Evolutionary conservation across 441 rosid genomes (phyloP).

Genomic region (Adansonia madagascariensis): DNA sequence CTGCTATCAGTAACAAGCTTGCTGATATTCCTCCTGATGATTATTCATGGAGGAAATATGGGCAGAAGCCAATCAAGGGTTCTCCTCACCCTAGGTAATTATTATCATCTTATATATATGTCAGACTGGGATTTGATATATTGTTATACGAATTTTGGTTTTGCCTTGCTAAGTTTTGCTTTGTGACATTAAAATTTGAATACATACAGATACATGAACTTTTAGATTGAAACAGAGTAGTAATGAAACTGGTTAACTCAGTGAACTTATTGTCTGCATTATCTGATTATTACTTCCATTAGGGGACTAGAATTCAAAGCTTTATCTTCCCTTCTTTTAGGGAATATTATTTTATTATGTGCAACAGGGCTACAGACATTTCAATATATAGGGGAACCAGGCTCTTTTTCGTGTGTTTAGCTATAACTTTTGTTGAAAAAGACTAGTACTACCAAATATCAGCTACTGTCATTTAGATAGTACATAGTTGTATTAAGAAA

Average conservation of each 20-base stretch:
- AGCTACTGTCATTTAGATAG: not conserved
- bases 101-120: not conserved
- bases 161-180: not conserved
- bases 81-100: conserved; percentile 83
- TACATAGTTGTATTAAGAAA: not conserved
- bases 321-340: too few species aligned
- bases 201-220: conserved; percentile 7
- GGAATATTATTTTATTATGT: not conserved
- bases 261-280: not conserved
- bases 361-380: not conserved
- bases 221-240: conserved; percentile 3
- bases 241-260: conserved; percentile 3
- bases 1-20: conserved; percentile 80
- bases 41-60: conserved; percentile 84
- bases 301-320: not conserved
- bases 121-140: conserved; percentile 21
- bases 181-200: conserved; percentile 3
- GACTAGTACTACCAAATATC: not conserved
- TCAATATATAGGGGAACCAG: not conserved
- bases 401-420: not conserved
- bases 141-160: conserved; percentile 7
- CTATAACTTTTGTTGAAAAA: not conserved
- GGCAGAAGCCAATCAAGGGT: conserved; percentile 84
- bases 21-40: conserved; percentile 88
- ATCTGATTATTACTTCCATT: conserved; percentile 13